Percentiles rank a stretch among this genome's conserved stretches.
Conservation (phyloP, 305 asterid species). For the Fraxinus xanthoxyloides region DNA sequence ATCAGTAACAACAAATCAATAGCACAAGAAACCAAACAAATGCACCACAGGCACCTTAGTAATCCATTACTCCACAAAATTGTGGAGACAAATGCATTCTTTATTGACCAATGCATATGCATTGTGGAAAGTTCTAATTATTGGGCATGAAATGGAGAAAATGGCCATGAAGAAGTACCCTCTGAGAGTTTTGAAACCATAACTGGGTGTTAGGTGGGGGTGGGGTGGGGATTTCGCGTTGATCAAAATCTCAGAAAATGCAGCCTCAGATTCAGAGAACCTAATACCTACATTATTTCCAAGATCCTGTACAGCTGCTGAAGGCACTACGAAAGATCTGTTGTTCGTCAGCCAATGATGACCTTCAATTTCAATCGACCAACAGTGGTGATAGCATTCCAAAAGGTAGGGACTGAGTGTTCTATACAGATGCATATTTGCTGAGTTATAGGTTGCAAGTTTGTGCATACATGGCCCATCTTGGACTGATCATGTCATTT, state of each 20-base stretch:
- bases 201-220: neutral
- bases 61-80: neutral
- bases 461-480: neutral
- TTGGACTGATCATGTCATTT: conserved; percentile 3
- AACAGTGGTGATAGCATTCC: neutral
- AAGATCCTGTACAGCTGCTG: neutral
- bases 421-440: neutral
- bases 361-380: neutral
- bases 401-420: neutral
- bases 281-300: neutral
- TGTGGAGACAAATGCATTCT: neutral
- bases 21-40: neutral
- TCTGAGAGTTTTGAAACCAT: neutral
- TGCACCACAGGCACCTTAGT: neutral
- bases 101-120: neutral
- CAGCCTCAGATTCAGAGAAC: neutral
- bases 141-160: neutral
- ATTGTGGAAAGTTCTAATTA: neutral
- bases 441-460: neutral
- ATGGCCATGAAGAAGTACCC: neutral
- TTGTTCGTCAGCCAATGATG: neutral
- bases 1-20: neutral
- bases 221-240: neutral
- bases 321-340: neutral
- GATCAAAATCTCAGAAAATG: neutral